Evolutionary conservation across 106 monocot genomes (phyloP).

Genomic region (Amphibolis antarctica): DNA sequence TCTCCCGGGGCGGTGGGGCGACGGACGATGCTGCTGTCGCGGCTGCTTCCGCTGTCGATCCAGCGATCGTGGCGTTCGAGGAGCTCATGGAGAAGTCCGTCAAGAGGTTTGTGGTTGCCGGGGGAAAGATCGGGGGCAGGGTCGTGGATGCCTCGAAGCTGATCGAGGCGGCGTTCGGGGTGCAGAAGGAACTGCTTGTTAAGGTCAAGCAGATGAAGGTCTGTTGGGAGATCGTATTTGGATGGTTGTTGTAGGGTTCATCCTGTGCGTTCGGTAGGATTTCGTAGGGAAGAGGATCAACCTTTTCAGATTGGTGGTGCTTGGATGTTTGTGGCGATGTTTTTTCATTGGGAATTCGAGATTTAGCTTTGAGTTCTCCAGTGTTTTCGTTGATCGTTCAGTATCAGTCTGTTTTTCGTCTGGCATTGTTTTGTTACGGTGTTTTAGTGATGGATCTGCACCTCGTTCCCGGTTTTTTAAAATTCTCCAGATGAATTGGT

Average conservation of each 20-base stretch:
- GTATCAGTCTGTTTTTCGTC: not conserved
- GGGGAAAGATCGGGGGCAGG: slow-evolving; percentile 37
- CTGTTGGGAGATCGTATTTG: not conserved
- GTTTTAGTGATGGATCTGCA: not conserved
- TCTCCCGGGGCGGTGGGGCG: not conserved
- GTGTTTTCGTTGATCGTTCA: too few relatives aligned
- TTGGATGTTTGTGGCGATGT: too few relatives aligned
- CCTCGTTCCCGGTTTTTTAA: not conserved
- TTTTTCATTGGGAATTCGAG: too few relatives aligned
- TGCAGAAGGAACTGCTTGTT: slow-evolving; percentile 28
- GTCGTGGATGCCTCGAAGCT: slow-evolving; percentile 29
- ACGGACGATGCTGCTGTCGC: slow-evolving; percentile 4
- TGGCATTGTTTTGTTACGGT: not conserved
- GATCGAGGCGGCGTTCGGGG: slow-evolving; percentile 30
- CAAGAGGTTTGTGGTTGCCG: slow-evolving; percentile 17
- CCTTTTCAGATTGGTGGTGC: too few relatives aligned
- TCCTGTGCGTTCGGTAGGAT: not conserved
- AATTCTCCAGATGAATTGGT: not conserved
- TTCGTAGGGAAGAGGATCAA: too few relatives aligned
- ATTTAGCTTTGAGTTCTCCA: too few relatives aligned
- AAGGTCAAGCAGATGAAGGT: slow-evolving; percentile 32
- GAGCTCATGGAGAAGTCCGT: slow-evolving; percentile 19
- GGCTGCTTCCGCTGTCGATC: slow-evolving; percentile 21
- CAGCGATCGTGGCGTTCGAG: slow-evolving; percentile 29
- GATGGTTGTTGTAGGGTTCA: not conserved